These are phyloP conservation scores for Lotmaria passim DNA, from an alignment of 208 protist genomes.

Conservation along the genomic window DNA sequence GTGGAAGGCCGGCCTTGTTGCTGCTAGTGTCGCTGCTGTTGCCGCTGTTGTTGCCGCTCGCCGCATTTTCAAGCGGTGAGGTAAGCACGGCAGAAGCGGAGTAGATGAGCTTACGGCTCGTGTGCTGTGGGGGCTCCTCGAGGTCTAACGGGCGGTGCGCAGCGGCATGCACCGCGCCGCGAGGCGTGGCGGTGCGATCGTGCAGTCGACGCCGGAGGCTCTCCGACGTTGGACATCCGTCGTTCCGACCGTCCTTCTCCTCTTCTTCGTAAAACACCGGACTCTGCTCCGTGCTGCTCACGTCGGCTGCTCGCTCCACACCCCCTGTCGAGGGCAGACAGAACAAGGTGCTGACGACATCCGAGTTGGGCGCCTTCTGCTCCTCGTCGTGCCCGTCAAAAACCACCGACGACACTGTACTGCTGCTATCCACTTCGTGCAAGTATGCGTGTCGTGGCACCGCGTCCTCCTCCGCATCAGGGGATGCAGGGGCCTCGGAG, in stretches of 20 bases:
- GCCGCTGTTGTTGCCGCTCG: too few relatives aligned
- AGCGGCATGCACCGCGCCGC: neutral
- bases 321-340: neutral
- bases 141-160: neutral
- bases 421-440: neutral
- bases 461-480: neutral
- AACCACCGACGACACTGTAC: conserved; percentile 2
- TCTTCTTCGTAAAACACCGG: conserved; percentile 3
- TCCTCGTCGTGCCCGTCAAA: conserved; percentile 1
- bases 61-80: neutral
- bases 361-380: neutral
- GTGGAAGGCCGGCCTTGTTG: neutral
- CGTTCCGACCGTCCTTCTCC: neutral
- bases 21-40: neutral
- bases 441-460: too few relatives aligned
- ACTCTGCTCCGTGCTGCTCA: conserved; percentile 4
- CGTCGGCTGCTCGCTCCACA: neutral
- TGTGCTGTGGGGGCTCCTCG: neutral
- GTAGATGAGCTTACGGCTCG: conserved; percentile 27
- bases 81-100: conserved; percentile 17
- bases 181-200: conserved; percentile 1
- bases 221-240: neutral
- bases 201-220: neutral
- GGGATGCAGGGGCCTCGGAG: neutral
- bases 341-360: conserved; percentile 5